These are phyloP conservation scores for Passalora sequoiae DNA, from an alignment of 2,329 filamentous ascomycete genomes.

Conservation along the genomic window DNA sequence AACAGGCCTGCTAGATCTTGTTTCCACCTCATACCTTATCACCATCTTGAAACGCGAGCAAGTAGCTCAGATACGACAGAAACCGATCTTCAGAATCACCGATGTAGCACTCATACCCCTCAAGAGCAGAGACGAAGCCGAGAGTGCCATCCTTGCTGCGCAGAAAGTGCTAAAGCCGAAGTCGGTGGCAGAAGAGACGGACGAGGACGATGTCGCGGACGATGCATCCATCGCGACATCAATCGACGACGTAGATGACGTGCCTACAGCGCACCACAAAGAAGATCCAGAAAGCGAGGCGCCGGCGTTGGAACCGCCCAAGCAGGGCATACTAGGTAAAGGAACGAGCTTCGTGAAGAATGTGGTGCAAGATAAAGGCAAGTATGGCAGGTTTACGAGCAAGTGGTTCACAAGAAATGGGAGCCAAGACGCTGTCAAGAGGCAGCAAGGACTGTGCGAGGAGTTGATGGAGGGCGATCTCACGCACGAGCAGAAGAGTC, in stretches of 20 bases:
- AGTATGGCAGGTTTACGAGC: constrained; percentile 83
- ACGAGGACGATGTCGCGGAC: constrained; percentile 26
- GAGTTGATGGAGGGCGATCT: constrained; percentile 37
- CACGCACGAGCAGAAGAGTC: constrained; percentile 33
- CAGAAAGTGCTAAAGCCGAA: constrained; percentile 38
- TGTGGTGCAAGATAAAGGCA: constrained; percentile 75
- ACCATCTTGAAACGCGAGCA: constrained; percentile 81
- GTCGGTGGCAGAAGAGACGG: constrained; percentile 29
- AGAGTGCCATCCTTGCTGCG: constrained; percentile 63
- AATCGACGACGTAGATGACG: constrained; percentile 27
- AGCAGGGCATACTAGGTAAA: constrained; percentile 32
- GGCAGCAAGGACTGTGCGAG: constrained; percentile 63
- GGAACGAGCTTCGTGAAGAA: constrained; percentile 75
- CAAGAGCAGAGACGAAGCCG: constrained; percentile 67
- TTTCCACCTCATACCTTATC: constrained; percentile 75
- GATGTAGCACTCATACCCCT: constrained; percentile 89
- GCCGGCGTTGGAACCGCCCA: constrained; percentile 30
- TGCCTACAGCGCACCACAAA: constrained; percentile 15
- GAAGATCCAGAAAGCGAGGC: constrained; percentile 18
- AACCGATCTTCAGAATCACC: constrained; percentile 78
- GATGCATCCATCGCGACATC: constrained; percentile 33
- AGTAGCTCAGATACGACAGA: constrained; percentile 79
- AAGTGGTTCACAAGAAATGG: constrained; percentile 86
- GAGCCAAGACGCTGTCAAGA: constrained; percentile 67
- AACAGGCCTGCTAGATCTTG: constrained; percentile 75